Conservation (phyloP, 2,329 filamentous ascomycete species). For the Colletotrichum gigasporum region DNA sequence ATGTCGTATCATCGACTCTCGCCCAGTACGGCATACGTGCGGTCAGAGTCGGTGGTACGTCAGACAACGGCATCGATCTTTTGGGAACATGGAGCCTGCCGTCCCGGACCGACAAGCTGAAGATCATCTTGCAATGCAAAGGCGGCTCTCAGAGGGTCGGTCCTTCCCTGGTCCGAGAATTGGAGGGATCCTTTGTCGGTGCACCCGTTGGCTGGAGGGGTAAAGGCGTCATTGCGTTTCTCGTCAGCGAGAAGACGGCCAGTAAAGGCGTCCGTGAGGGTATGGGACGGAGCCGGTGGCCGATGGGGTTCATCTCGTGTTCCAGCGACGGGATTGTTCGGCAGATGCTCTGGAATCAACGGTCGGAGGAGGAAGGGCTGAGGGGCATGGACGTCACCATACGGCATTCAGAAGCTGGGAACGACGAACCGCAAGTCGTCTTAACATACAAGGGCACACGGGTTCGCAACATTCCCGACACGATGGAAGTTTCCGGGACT, state of each 20-base stretch:
- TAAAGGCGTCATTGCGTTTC: conserved; percentile 71
- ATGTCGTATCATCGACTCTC: conserved; percentile 68
- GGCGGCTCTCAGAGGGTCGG: conserved; percentile 59
- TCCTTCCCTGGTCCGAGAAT: conserved; percentile 74
- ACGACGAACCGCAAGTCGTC: conserved; percentile 52
- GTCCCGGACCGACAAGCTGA: conserved; percentile 48
- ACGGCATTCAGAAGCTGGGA: conserved; percentile 46
- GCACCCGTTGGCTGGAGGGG: conserved; percentile 79
- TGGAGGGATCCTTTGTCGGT: conserved; percentile 80
- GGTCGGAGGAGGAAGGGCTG: conserved; percentile 69
- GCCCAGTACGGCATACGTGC: conserved; percentile 71
- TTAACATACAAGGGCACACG: conserved; percentile 61
- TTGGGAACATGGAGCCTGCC: conserved; percentile 75
- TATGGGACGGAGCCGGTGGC: conserved; percentile 71
- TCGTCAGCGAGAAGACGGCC: conserved; percentile 75
- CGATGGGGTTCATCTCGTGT: conserved; percentile 77
- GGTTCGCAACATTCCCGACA: background rate
- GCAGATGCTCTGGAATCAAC: conserved; percentile 79
- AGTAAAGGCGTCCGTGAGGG: conserved; percentile 83
- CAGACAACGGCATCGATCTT: conserved; percentile 79
- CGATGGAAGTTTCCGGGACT: conserved; percentile 36
- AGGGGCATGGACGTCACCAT: conserved; percentile 65
- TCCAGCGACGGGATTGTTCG: conserved; percentile 64
- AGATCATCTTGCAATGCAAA: conserved; percentile 75
- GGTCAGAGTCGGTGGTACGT: conserved; percentile 70